Conservation (phyloP, 2,329 filamentous ascomycete species). For the Exophiala sideris region DNA sequence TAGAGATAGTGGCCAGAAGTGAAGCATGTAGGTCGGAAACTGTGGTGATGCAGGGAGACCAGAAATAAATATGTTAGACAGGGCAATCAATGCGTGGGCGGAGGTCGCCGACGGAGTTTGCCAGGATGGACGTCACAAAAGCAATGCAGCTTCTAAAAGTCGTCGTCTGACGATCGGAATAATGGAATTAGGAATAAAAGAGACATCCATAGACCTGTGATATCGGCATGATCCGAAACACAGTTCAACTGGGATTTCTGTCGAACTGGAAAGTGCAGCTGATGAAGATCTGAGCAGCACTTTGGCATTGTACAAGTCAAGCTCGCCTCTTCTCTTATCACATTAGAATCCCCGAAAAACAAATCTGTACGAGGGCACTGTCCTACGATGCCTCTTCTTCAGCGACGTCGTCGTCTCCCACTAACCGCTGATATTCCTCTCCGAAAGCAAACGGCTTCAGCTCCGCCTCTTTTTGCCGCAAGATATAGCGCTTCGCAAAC, state of each 20-base stretch:
- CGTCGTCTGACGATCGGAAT: too few relatives aligned
- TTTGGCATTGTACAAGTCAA: background rate
- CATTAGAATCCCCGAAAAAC: background rate
- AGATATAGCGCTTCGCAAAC: constrained; percentile 56
- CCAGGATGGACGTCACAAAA: too few relatives aligned
- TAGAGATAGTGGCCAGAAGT: background rate
- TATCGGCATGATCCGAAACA: too few relatives aligned
- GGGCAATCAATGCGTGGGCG: too few relatives aligned
- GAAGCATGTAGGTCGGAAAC: background rate
- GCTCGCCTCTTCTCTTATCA: background rate
- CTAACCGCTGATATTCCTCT: constrained; percentile 16
- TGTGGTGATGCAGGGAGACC: background rate
- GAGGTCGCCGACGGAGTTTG: too few relatives aligned
- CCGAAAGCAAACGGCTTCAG: constrained; percentile 43
- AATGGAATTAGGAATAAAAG: too few relatives aligned
- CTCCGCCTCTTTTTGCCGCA: constrained; percentile 45
- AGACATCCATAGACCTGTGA: too few relatives aligned
- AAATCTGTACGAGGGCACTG: too few relatives aligned
- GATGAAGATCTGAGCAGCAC: too few relatives aligned
- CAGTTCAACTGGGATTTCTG: too few relatives aligned
- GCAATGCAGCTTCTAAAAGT: too few relatives aligned
- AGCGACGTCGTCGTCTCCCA: constrained; percentile 16
- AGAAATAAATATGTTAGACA: constrained; percentile 1
- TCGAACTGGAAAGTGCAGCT: too few relatives aligned
- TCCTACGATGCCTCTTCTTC: background rate